A percentile compares a stretch with the other conserved stretches of the same genome.
These are phyloP conservation scores for Rhododendron vialii DNA, from an alignment of 148 eudicot species.

Conservation along the genomic window DNA sequence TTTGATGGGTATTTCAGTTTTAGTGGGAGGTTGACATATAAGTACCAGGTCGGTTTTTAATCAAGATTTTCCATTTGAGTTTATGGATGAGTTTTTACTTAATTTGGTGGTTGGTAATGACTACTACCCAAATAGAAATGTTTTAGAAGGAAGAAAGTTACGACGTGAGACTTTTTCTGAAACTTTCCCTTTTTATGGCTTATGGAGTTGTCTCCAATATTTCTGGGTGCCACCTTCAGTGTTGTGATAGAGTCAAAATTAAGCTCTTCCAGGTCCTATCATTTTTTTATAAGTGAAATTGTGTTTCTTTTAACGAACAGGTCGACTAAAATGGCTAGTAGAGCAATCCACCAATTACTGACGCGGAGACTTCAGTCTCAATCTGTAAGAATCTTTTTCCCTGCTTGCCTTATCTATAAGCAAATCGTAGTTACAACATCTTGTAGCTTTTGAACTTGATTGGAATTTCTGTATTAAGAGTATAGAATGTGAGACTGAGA, in stretches of 20 bases:
- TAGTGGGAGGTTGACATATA: background rate
- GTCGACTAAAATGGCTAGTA: constrained; percentile 51
- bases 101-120: background rate
- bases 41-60: background rate
- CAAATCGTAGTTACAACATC: background rate
- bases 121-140: too few relatives aligned
- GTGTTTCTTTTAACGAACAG: constrained; percentile 6
- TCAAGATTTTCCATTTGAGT: background rate
- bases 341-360: constrained; percentile 56
- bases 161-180: too few relatives aligned
- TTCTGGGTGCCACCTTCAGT: background rate
- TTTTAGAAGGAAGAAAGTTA: too few relatives aligned
- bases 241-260: background rate
- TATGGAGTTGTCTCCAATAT: background rate
- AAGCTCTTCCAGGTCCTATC: background rate
- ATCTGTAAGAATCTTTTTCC: constrained; percentile 33
- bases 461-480: background rate
- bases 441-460: background rate
- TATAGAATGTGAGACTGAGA: background rate
- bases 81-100: background rate
- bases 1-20: background rate
- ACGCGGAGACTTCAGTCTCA: constrained; percentile 47
- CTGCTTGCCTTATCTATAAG: background rate
- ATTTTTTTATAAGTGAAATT: background rate
- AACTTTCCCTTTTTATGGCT: too few relatives aligned